Conservation (phyloP, 352 stramenopile species). For the Globisporangium megalacanthum region DNA sequence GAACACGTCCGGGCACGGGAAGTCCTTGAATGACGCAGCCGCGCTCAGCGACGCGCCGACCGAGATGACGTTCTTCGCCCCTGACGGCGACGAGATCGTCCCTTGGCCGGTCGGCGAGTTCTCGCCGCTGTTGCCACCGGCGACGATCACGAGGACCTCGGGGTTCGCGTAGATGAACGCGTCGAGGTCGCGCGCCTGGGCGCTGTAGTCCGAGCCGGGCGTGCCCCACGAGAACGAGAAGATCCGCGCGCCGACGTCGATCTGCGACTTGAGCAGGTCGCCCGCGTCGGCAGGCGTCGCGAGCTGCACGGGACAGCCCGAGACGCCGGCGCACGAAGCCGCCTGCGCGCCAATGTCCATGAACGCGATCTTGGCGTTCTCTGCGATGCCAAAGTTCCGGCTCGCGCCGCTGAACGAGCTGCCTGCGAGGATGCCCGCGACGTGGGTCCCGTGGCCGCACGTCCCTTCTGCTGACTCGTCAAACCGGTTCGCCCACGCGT, state of each 20-base stretch:
- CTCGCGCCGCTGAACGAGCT: constrained; percentile 35
- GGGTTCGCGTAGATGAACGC: constrained; percentile 83
- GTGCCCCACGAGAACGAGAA: constrained; percentile 87
- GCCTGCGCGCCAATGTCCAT: constrained; percentile 83
- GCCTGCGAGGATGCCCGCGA: constrained; percentile 74
- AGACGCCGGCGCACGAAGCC: constrained; percentile 30
- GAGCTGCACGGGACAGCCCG: constrained; percentile 53
- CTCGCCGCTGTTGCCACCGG: constrained; percentile 88
- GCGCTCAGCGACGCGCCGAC: constrained; percentile 49
- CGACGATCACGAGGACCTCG: constrained; percentile 80
- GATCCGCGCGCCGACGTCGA: constrained; percentile 60
- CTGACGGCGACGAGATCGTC: constrained; percentile 80
- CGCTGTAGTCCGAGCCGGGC: constrained; percentile 69
- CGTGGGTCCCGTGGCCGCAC: constrained; percentile 87
- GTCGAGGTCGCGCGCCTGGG: constrained; percentile 76
- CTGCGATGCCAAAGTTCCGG: constrained; percentile 62
- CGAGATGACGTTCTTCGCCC: constrained; percentile 82
- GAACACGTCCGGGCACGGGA: constrained; percentile 48
- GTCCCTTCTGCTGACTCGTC: constrained; percentile 54
- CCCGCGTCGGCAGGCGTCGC: constrained; percentile 54
- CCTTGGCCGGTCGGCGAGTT: constrained; percentile 32
- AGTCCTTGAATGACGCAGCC: constrained; percentile 30
- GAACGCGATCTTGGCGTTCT: constrained; percentile 77
- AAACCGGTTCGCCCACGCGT: constrained; percentile 61
- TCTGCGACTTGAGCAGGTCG: constrained; percentile 57